Evolutionary conservation across 371 early-diverging fungal species (phyloP).

Genomic region (Rhizopus sp.): DNA sequence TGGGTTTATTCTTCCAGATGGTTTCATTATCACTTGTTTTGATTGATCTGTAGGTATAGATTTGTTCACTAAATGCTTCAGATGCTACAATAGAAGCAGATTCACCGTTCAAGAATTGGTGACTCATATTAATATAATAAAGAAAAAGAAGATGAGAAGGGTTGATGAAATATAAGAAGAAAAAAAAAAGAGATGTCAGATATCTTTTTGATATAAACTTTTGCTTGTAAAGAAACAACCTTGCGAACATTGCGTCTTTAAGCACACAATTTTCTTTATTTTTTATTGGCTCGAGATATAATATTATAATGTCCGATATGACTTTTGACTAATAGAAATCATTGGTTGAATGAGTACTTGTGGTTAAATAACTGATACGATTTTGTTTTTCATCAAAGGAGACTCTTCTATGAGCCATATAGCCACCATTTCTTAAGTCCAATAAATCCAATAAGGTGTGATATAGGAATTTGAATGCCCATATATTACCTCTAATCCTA

Average conservation of each 20-base stretch:
- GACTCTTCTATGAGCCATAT: slow-evolving; percentile 27
- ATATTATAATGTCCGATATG: background rate
- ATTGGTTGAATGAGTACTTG: slow-evolving; percentile 11
- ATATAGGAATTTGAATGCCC: slow-evolving; percentile 91
- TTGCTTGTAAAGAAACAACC: slow-evolving; percentile 5
- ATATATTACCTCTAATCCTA: slow-evolving; percentile 86
- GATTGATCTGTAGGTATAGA: slow-evolving; percentile 59
- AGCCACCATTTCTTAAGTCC: slow-evolving; percentile 53
- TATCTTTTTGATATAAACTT: slow-evolving; percentile 2
- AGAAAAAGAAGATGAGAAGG: background rate
- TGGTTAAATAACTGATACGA: slow-evolving; percentile 23
- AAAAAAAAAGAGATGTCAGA: slow-evolving; percentile 5
- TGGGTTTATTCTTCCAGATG: slow-evolving; percentile 21
- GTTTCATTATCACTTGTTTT: slow-evolving; percentile 5
- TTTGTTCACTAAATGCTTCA: slow-evolving; percentile 68
- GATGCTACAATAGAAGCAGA: slow-evolving; percentile 70
- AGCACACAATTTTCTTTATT: slow-evolving; percentile 31
- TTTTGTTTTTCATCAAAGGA: slow-evolving; percentile 10
- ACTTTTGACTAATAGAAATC: background rate
- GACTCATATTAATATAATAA: slow-evolving; percentile 15
- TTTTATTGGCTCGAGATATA: slow-evolving; percentile 18
- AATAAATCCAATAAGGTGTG: slow-evolving; percentile 65
- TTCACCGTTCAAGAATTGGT: slow-evolving; percentile 50
- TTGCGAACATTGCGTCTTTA: slow-evolving; percentile 38
- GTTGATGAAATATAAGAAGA: slow-evolving; percentile 1